Evolutionary conservation across 805 yeast species (phyloP), one percentile per base, ranked within the genome.

Genomic region (Wickerhamomyces subpelliculosus): DNA sequence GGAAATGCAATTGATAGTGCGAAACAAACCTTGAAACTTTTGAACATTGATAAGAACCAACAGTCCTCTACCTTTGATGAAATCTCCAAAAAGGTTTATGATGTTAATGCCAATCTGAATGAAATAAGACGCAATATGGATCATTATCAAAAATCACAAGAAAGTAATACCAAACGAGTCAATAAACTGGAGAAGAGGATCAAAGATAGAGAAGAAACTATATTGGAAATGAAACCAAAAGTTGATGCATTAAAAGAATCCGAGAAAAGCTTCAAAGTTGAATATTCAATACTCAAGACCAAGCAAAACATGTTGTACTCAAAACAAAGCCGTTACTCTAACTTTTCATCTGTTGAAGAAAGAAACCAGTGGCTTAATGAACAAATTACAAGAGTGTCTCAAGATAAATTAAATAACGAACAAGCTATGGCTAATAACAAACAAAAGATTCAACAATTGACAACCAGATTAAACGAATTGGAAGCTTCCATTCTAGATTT

Each of bases 321-420:
- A 8, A 89, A 87, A 51, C 84, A 79, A 48, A 85, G 84, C 30
- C 75, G 88, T 36, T 73, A 72, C 41, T 68, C 77, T 20, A 72
- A 75, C 44, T 88, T 87, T 48, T 44, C 56, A 1, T 58, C 72
- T 13, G 68, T 69, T 44, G 51, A 58, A 3, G 81, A 84, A 41
- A 70, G 96, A 45, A 81, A 87, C 53, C 32, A 42, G 2, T 85
- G 94, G 90, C 65, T 89, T 13, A 27, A 5, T 49, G 72, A 13
- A 46, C 56, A 19, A 49, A 40, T 11, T 59, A 60, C 30, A 49
- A 5, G 45, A 53, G 3, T 58, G 63, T 8, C 49, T 58, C 11
- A 37, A 40, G 2, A 52, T 45, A 4, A 34, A 20, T 12, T 35
- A 3, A 13, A 18, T 12, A 10, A 37, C 7, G 14, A 28, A 19